These are phyloP conservation scores for Botrytis fabae DNA, from an alignment of 2,329 filamentous ascomycete species.

Conservation along the genomic window DNA sequence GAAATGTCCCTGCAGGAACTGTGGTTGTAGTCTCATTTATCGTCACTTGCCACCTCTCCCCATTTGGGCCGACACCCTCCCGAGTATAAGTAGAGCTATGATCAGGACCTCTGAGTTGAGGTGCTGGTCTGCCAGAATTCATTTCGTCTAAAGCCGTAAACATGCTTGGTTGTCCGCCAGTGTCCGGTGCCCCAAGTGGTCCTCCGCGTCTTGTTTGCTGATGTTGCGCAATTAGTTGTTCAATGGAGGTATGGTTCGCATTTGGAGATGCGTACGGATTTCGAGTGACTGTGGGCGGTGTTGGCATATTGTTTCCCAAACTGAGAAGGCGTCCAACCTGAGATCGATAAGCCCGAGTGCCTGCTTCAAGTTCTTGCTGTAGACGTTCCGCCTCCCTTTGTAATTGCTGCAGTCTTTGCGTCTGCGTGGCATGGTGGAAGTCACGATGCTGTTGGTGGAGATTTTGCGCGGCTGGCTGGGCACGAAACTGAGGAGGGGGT, in stretches of 20 bases:
- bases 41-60: constrained; percentile 53
- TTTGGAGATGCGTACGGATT: constrained; percentile 12
- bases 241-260: constrained; percentile 13
- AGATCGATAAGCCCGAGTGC: constrained; percentile 20
- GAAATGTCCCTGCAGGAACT: constrained; percentile 27
- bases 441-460: constrained; percentile 33
- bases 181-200: constrained; percentile 33
- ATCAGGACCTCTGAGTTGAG: constrained; percentile 41
- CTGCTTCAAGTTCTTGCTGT: constrained; percentile 41
- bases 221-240: constrained; percentile 20
- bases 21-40: constrained; percentile 48
- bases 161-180: constrained; percentile 22
- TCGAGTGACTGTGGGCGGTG: constrained; percentile 4
- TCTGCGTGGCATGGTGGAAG: constrained; percentile 30
- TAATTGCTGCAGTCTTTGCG: constrained; percentile 48
- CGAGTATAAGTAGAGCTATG: constrained; percentile 48
- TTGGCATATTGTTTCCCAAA: constrained; percentile 21
- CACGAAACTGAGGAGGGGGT: constrained; percentile 23
- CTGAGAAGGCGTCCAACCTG: constrained; percentile 13
- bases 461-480: constrained; percentile 30
- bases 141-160: constrained; percentile 32
- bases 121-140: constrained; percentile 36
- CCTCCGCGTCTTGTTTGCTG: constrained; percentile 29
- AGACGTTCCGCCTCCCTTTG: constrained; percentile 49
- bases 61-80: constrained; percentile 52